phyloP scores from a whole-genome alignment of 2,329 filamentous ascomycete species.

The Talaromyces sp. region DNA sequence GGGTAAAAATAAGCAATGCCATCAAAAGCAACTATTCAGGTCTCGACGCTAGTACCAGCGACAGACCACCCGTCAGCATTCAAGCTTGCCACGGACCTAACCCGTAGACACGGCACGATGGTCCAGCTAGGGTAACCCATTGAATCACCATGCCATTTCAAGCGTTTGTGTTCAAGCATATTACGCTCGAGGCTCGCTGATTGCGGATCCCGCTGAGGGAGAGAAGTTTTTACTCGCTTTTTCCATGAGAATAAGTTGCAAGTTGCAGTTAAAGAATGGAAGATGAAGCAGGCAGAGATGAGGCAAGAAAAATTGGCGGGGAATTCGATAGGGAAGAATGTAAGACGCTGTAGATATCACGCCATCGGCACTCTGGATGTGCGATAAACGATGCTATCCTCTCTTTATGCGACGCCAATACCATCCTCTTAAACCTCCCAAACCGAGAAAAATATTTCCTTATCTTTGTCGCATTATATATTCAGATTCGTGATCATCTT shows the following conservation, averaged over 20 bases:
- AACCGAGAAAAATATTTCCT: not conserved
- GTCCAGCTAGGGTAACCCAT: not conserved
- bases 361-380: slow-evolving; percentile 3
- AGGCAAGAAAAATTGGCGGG: not conserved
- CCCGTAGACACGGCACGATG: not conserved
- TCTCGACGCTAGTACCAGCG: too few relatives aligned
- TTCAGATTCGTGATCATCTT: not conserved
- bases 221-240: too few relatives aligned
- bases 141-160: not conserved
- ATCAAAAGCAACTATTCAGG: too few relatives aligned
- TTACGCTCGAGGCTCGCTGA: not conserved
- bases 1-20: too few relatives aligned
- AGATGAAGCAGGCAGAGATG: not conserved
- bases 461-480: not conserved
- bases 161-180: not conserved
- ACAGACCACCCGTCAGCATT: too few relatives aligned
- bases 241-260: not conserved
- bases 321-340: not conserved
- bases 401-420: not conserved
- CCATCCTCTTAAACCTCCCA: not conserved
- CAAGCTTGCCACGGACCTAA: not conserved
- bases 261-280: not conserved
- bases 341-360: too few relatives aligned
- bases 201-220: not conserved
- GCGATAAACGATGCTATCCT: slow-evolving; percentile 11